A percentile compares a stretch with the other conserved stretches of the same genome.
phyloP scores from a whole-genome alignment of 176 grass and related monocot species.

The Bonia amplexicaulis region DNA sequence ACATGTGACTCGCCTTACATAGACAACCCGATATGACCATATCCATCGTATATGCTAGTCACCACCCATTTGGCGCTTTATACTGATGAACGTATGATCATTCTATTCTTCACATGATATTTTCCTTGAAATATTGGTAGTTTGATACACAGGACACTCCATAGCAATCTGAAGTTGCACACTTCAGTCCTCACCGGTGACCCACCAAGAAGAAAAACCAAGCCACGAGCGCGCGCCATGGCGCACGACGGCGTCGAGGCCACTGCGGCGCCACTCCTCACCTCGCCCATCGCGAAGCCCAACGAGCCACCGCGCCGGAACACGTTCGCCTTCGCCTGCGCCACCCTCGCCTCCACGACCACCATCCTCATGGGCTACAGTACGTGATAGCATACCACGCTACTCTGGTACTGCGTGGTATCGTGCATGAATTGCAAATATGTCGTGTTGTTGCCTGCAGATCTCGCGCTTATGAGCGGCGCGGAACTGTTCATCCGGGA shows the following conservation, averaged over 20 bases:
- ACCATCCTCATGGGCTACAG: slow-evolving; percentile 36
- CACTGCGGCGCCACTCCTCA: not conserved
- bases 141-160: too few relatives aligned
- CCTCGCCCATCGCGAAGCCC: not conserved
- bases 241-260: not conserved
- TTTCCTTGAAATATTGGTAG: too few relatives aligned
- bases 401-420: not conserved
- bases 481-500: slow-evolving; percentile 42
- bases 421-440: not conserved
- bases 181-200: not conserved
- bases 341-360: slow-evolving; percentile 32
- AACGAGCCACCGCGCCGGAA: not conserved
- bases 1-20: too few relatives aligned
- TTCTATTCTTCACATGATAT: not conserved
- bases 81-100: not conserved
- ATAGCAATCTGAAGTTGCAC: too few relatives aligned
- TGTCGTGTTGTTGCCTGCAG: not conserved
- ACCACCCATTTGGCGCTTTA: not conserved
- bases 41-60: too few relatives aligned
- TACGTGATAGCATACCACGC: not conserved
- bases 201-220: not conserved
- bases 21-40: too few relatives aligned
- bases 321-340: not conserved
- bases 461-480: slow-evolving; percentile 41
- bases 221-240: not conserved